These are phyloP conservation scores for Tuber aestivum DNA, from an alignment of 495 filamentous ascomycete genomes.

Conservation along the genomic window DNA sequence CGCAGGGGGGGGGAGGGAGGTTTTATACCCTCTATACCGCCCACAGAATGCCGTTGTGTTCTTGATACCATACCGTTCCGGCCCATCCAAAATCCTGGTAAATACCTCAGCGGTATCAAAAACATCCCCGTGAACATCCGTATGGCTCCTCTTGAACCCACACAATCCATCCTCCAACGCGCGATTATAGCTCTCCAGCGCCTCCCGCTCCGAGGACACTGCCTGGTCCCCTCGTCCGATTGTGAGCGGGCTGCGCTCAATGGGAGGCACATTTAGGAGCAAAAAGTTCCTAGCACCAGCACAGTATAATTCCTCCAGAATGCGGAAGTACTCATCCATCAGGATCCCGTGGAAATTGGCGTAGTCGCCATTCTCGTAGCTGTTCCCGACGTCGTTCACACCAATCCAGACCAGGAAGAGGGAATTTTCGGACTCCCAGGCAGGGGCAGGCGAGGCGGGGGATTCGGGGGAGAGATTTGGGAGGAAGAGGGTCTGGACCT, in stretches of 20 bases:
- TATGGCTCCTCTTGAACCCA: conserved; percentile 43
- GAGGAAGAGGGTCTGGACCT: conserved; percentile 52
- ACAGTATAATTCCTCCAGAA: conserved; percentile 53
- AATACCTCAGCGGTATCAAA: conserved; percentile 51
- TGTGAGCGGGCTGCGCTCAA: conserved; percentile 59
- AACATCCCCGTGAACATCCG: conserved; percentile 47
- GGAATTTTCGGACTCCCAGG: conserved; percentile 57
- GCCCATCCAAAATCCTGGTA: conserved; percentile 53
- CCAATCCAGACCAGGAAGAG: conserved; percentile 71
- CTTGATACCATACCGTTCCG: conserved; percentile 48
- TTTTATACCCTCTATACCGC: conserved; percentile 52
- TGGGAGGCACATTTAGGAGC: conserved; percentile 68
- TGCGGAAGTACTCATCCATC: conserved; percentile 54
- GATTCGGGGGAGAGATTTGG: conserved; percentile 47
- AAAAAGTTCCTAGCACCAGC: conserved; percentile 68
- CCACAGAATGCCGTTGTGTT: conserved; percentile 54
- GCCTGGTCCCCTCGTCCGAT: conserved; percentile 36
- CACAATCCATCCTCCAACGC: conserved; percentile 42
- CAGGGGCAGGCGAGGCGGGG: conserved; percentile 44
- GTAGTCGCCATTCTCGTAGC: conserved; percentile 50
- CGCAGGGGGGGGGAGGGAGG: not conserved
- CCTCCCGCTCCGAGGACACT: conserved; percentile 41
- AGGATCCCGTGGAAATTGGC: conserved; percentile 50
- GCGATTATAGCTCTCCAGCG: conserved; percentile 39
- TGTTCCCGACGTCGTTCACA: conserved; percentile 71